Base-by-base conservation (phyloP, 2,329 filamentous ascomycete genomes). In the Penicillium sp. region DNA sequence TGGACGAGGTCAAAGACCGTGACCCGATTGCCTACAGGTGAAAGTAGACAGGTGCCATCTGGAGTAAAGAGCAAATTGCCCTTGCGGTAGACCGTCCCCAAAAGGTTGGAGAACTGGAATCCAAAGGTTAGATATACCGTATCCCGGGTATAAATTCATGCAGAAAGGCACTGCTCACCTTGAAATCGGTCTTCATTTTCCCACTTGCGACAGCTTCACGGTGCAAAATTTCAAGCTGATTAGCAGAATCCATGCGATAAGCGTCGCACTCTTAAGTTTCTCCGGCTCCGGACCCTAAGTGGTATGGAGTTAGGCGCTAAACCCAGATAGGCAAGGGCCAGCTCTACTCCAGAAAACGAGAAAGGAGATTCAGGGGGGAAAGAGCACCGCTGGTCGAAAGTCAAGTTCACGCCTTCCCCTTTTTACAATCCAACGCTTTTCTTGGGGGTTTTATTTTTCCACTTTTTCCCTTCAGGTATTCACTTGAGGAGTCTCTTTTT, bases 161-260 rank as follows among this genome's bases (percentile, higher is more conserved):
- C 37, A 45, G 18, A 50, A 11, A 9, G 9, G 22, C n/a, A 27
- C 37, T 43, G 52, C 56, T 55, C 75, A 95, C 93, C 86, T 94
- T 95, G 77, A 97, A 99, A 78, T 97, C 93, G 65, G 92, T 97
- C 89, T 97, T 99, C 94, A 99, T 99, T 58, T 63, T 64, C 46
- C 49, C 61, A 40, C 45, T 59, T 65, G 58, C 57, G 62, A 65
- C 60, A 61, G 56, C 65, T 66, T 40, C 57, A 41, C 51, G 45
- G 26, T 54, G 58, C 60, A 65, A 65, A 65, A 65, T 61, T 63
- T 64, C 55, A 43, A 53, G 49, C 49, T 54, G 54, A 55, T 54
- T 44, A 45, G 45, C 31, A 23, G 56, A 56, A 55, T 48, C 47
- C 25, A 49, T 49, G 57, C 62, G 63, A 66, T 66, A 66, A 66